Conservation (phyloP, 2,329 filamentous ascomycete genomes). For the Karstenula rhodostoma region DNA sequence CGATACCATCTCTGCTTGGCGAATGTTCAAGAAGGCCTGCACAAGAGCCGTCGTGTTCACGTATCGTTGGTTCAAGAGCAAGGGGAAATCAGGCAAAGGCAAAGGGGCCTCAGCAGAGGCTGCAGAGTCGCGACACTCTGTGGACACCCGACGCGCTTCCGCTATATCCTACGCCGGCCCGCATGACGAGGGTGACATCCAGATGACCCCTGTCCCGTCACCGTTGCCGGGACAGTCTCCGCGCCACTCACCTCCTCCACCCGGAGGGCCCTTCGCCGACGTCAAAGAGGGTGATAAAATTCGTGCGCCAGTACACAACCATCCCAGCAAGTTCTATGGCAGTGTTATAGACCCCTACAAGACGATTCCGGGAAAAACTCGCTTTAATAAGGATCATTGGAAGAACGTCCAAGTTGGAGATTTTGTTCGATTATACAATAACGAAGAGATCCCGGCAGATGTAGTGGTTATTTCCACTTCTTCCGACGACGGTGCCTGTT, state of each 20-base stretch:
- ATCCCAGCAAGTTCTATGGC: constrained; percentile 62
- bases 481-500: constrained; percentile 92
- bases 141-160: constrained; percentile 68
- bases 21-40: constrained; percentile 87
- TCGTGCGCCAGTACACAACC: constrained; percentile 33
- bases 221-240: constrained; percentile 66
- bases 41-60: constrained; percentile 68
- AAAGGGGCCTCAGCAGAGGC: constrained; percentile 57
- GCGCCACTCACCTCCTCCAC: constrained; percentile 35
- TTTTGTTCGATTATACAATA: constrained; percentile 94
- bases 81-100: constrained; percentile 49
- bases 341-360: constrained; percentile 77
- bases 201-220: constrained; percentile 94
- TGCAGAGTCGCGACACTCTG: constrained; percentile 70
- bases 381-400: constrained; percentile 94
- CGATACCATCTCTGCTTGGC: constrained; percentile 86
- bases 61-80: constrained; percentile 57
- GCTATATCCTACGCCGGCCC: constrained; percentile 61
- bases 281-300: constrained; percentile 36
- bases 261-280: constrained; percentile 32
- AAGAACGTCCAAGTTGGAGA: constrained; percentile 95
- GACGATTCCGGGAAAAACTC: constrained; percentile 72
- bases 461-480: constrained; percentile 92
- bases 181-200: constrained; percentile 70
- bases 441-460: constrained; percentile 94